Evolutionary conservation across 306 rosid genomes (phyloP).

Genomic region (Cucurbita pepo): DNA sequence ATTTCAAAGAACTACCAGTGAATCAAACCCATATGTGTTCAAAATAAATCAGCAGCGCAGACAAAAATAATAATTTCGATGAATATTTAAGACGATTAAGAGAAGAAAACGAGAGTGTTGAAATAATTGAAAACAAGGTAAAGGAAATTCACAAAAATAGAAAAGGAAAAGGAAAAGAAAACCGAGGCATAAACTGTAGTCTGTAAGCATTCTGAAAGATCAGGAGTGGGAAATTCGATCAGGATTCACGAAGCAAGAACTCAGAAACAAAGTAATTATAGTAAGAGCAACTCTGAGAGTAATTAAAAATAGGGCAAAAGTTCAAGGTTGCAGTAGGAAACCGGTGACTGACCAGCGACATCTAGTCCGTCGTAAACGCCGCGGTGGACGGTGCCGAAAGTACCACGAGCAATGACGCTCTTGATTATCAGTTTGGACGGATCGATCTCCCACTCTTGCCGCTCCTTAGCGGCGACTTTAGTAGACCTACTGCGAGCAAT

Average conservation of each 20-base stretch:
- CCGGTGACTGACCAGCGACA: slow-evolving; percentile 57
- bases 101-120: not conserved
- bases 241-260: too few relatives aligned
- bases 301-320: not conserved
- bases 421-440: slow-evolving; percentile 75
- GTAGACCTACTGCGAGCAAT: slow-evolving; percentile 1
- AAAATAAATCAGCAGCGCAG: not conserved
- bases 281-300: not conserved
- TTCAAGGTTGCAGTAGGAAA: not conserved
- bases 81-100: not conserved
- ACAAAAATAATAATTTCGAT: not conserved
- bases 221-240: not conserved
- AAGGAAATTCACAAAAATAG: not conserved
- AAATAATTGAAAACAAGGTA: not conserved
- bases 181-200: not conserved
- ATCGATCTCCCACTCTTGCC: slow-evolving; percentile 93
- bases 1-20: not conserved
- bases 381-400: slow-evolving; percentile 89
- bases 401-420: slow-evolving; percentile 73
- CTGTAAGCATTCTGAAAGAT: not conserved
- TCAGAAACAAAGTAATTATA: not conserved
- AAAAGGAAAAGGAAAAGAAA: not conserved
- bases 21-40: not conserved
- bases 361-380: slow-evolving; percentile 77
- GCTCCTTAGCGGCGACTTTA: slow-evolving; percentile 20